These are phyloP conservation scores for Puccinia polysora DNA, from an alignment of 1,284 basidiomycete species.

Conservation along the genomic window DNA sequence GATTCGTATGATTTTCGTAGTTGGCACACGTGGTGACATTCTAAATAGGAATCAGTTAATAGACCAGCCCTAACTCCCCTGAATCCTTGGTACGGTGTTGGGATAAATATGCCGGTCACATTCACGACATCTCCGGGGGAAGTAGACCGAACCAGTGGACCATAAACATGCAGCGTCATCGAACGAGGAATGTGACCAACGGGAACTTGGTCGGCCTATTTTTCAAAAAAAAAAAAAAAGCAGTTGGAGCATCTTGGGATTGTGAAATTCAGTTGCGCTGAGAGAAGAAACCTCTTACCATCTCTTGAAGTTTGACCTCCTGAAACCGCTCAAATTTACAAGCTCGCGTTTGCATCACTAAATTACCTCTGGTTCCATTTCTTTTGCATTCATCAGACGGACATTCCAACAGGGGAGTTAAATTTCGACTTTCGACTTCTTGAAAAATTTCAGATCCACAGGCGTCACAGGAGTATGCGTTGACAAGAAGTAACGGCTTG, in stretches of 20 bases:
- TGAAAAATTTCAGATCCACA: conserved; percentile 99
- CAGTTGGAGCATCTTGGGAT: background rate
- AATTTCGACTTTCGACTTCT: conserved; percentile 88
- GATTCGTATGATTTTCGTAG: conserved; percentile 96
- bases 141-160: conserved; percentile 80
- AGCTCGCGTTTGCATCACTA: conserved; percentile 97
- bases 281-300: conserved; percentile 60
- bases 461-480: conserved; percentile 96
- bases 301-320: conserved; percentile 97
- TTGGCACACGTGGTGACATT: conserved; percentile 83
- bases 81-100: conserved; percentile 82
- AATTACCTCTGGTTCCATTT: conserved; percentile 80
- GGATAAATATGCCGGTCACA: conserved; percentile 80
- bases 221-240: background rate
- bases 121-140: conserved; percentile 95
- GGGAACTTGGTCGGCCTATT: conserved; percentile 93
- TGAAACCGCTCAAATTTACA: conserved; percentile 97
- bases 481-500: conserved; percentile 92
- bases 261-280: background rate
- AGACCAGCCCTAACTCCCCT: conserved; percentile 87
- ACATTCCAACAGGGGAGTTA: conserved; percentile 82
- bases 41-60: conserved; percentile 94
- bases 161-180: conserved; percentile 92
- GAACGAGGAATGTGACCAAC: conserved; percentile 98
- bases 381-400: conserved; percentile 65